Base-by-base conservation (phyloP, 495 filamentous ascomycete species). In the Sabuloglossum arenarium region DNA sequence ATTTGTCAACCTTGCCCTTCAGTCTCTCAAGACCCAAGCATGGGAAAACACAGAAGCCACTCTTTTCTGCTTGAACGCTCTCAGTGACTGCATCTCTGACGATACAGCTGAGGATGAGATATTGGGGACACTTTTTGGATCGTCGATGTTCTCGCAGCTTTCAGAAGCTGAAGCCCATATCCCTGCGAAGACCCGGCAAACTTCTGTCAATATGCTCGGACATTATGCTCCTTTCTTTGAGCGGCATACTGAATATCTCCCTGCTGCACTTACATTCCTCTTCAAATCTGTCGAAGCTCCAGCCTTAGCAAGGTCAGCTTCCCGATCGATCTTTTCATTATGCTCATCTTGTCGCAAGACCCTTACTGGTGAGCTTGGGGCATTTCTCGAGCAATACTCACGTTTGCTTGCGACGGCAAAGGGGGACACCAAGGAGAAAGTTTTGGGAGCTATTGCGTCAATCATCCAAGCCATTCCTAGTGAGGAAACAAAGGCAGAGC, bases 41-140 rank as follows among this genome's bases (percentile, higher is more conserved):
- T 98, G 88, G 88, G 69, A 75, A 24, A 79, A 83, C 47, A 76
- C 94, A 27, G 91, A 96, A 65, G 84, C 84, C 5, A 77, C 82
- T 0, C 70, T 86, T 32, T 94, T 85, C 66, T 89, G 84, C 62
- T 70, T 98, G 21, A 79, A 81, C 53, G 73, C 79, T 55, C 70
- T 95, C 28, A 77, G 84, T 10, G 90, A 94, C 62, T 81, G 78
- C 28, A 71, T 86, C 30, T 73, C 80, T 49, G 82, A 86, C 27
- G 80, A 84, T 43, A 63, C 70, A 29, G 69, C 73, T 55, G 79
- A 76, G 51, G 86, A 94, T 59, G 70, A 71, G n/a, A 75, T 75
- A 54, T 66, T 97, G 21, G 73, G 75, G 56, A 70, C 69, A 14
- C 74, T 96, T 6, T 93, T 97, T 67, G 70, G 70, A 11, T 73